Conservation (phyloP, 352 stramenopile genomes). For the Pythium volutum region DNA sequence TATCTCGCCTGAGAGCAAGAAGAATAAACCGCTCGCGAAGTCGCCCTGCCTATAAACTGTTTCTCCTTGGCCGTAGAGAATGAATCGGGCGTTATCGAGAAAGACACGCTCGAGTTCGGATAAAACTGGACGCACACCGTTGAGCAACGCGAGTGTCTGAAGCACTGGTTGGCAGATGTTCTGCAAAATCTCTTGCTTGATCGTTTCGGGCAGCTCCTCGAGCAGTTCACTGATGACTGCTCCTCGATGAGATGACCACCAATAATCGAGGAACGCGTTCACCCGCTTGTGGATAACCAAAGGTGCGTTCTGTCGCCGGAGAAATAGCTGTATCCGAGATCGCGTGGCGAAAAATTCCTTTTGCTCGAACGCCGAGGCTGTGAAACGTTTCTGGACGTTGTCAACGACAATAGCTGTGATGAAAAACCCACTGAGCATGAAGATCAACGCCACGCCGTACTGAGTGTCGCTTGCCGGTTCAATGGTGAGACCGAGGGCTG, state of each 20-base stretch:
- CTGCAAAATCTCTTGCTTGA: slow-evolving; percentile 58
- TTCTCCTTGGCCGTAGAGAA: slow-evolving; percentile 66
- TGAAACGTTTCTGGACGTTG: slow-evolving; percentile 78
- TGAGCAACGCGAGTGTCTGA: slow-evolving; percentile 47
- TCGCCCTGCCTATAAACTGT: slow-evolving; percentile 64
- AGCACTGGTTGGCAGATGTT: slow-evolving; percentile 60
- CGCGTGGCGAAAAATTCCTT: slow-evolving; percentile 67
- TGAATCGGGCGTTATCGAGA: slow-evolving; percentile 61
- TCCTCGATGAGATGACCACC: slow-evolving; percentile 68
- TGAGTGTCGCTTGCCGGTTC: slow-evolving; percentile 52
- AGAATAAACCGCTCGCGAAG: slow-evolving; percentile 53
- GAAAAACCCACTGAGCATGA: slow-evolving; percentile 77
- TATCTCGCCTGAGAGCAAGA: slow-evolving; percentile 52
- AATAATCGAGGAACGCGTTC: slow-evolving; percentile 69
- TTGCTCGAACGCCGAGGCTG: slow-evolving; percentile 64
- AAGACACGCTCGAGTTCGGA: slow-evolving; percentile 51
- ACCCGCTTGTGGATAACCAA: slow-evolving; percentile 58
- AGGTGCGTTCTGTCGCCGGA: slow-evolving; percentile 58
- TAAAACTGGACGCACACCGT: slow-evolving; percentile 43
- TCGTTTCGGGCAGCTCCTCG: slow-evolving; percentile 49
- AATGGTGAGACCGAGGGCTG: slow-evolving; percentile 40
- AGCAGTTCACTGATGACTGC: slow-evolving; percentile 57
- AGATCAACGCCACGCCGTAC: slow-evolving; percentile 45
- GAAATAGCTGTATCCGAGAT: slow-evolving; percentile 62
- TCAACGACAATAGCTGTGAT: slow-evolving; percentile 71